These are phyloP conservation scores for Fusarium redolens DNA, from an alignment of 2,329 filamentous ascomycete genomes.

Conservation along the genomic window DNA sequence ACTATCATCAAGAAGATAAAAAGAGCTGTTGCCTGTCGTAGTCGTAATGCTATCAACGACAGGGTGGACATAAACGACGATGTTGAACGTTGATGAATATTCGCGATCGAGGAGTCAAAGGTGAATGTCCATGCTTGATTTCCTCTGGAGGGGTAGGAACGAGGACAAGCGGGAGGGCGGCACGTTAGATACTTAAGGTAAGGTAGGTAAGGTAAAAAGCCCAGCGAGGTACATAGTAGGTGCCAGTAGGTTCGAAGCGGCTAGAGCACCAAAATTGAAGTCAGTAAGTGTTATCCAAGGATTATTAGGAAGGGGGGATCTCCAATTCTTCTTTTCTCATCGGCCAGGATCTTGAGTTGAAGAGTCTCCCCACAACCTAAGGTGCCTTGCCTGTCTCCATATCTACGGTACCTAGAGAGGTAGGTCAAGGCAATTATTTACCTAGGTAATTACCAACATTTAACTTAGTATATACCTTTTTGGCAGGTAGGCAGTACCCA, in stretches of 20 bases:
- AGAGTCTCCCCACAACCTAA: neutral
- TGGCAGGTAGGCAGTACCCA: neutral
- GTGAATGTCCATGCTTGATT: neutral
- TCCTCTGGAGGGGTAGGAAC: neutral
- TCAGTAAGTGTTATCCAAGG: neutral
- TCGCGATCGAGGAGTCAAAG: neutral
- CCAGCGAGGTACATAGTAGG: neutral
- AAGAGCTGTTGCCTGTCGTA: constrained; percentile 32
- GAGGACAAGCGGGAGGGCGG: neutral
- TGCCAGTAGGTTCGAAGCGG: neutral
- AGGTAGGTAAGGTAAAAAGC: neutral
- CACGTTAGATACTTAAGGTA: neutral
- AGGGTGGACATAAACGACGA: constrained; percentile 11
- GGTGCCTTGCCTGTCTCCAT: too few species aligned
- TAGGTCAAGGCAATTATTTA: too few species aligned
- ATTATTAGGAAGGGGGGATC: neutral
- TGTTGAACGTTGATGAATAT: constrained; percentile 1
- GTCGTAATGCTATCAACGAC: constrained; percentile 22
- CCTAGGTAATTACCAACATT: neutral
- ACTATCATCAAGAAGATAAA: constrained; percentile 18
- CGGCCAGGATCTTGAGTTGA: constrained; percentile 1
- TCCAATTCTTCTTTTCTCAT: neutral
- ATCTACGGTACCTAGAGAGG: too few species aligned
- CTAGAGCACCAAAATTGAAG: neutral
- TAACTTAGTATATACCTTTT: neutral